phyloP scores from a whole-genome alignment of 2,329 filamentous ascomycete species.

The Alternaria sp. region DNA sequence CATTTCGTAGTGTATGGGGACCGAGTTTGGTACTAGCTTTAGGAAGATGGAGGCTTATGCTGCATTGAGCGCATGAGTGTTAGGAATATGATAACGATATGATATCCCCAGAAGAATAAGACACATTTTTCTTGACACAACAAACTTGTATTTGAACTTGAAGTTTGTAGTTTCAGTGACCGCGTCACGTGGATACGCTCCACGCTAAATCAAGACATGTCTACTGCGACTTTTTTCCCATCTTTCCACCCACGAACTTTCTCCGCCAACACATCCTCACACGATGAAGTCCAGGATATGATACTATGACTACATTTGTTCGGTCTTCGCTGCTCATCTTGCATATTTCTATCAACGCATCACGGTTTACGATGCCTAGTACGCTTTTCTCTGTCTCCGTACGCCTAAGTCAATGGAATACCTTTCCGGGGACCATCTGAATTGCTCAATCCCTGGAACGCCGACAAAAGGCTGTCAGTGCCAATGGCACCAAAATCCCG shows the following conservation, averaged over 20 bases:
- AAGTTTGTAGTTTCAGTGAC: not conserved
- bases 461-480: not conserved
- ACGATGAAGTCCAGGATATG: too few species aligned
- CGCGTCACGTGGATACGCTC: not conserved
- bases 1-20: not conserved
- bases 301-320: not conserved
- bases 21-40: not conserved
- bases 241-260: not conserved
- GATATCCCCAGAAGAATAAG: not conserved
- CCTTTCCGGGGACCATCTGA: not conserved
- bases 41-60: not conserved
- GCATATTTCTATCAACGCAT: not conserved
- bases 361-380: not conserved
- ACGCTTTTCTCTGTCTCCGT: not conserved
- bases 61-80: not conserved
- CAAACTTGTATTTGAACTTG: not conserved
- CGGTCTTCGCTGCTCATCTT: not conserved
- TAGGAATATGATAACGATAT: not conserved
- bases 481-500: conserved; percentile 29
- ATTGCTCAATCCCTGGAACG: not conserved
- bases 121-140: not conserved
- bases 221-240: not conserved
- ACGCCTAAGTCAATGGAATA: not conserved
- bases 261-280: not conserved
- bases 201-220: conserved; percentile 1